Evolutionary conservation across 1,284 basidiomycete genomes (phyloP), one percentile per base, ranked within the genome.

Genomic region (Puccinia hordei): DNA sequence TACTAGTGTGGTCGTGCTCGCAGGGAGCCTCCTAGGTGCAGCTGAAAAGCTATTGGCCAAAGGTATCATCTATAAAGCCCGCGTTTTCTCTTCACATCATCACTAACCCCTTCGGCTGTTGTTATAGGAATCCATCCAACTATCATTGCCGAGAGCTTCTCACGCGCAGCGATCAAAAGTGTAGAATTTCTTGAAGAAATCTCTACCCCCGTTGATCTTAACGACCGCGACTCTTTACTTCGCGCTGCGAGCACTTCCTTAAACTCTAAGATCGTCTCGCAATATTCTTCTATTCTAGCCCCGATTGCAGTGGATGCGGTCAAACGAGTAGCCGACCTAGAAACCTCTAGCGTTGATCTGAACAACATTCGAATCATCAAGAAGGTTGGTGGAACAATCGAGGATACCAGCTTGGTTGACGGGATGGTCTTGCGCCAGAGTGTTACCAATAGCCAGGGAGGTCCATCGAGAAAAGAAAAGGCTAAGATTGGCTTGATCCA

Each of bases 181-280:
- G 95, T 98, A 81, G 95, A 98, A 87, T 98, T 92, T 86, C 88
- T 99, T 66, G 93, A 92, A 33, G 95, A 97, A 83, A 92, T 99
- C 82, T 94, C 94, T 5, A 92, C 92, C 2, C 95, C 96, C 0
- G 92, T 99, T 77, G 93, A 98, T 87, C 88, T 99, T 78, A 91
- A 90, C 82, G 97, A 99, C 87, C 91, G 91, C 83, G 90, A 92
- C 63, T 92, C 90, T 81, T 89, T 99, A 10, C 87, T 98, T 24
- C 91, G 94, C 72, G 97, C 95, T 27, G 97, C 97, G 6, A 94
- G 92, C 84, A 99, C 97, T 0, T 94, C 93, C 80, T 88, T 99
- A 73, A 98, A 97, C 87, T 99, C 96, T 78, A 99, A 98, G 94
- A 98, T 99, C 84, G 97, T 99, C 66, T 98, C 96, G 24, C 97